Conservation (phyloP, 352 stramenopile genomes). For the Pythium pectinolyticum region DNA sequence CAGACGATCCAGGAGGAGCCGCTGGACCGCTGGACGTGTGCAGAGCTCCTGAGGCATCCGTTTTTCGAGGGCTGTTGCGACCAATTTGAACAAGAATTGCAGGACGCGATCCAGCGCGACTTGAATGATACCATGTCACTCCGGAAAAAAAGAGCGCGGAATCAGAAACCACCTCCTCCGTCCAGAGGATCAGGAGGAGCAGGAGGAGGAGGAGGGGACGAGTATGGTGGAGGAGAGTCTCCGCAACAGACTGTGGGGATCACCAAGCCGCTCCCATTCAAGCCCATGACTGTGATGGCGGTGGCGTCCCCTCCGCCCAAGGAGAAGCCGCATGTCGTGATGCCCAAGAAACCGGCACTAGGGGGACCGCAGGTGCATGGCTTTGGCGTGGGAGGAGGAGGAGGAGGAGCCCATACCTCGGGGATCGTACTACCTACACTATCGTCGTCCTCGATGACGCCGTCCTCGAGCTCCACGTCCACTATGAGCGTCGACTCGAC, state of each 20-base stretch:
- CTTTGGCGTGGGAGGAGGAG: background rate
- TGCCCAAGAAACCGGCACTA: constrained; percentile 25
- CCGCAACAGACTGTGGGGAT: background rate
- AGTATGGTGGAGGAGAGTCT: background rate
- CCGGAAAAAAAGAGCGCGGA: constrained; percentile 59
- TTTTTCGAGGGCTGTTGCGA: constrained; percentile 64
- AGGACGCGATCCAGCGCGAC: constrained; percentile 67
- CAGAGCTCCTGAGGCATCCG: constrained; percentile 69
- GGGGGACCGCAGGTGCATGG: constrained; percentile 16
- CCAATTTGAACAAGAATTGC: constrained; percentile 63
- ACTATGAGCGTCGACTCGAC: constrained; percentile 27
- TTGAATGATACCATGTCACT: constrained; percentile 58
- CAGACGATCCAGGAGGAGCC: constrained; percentile 80
- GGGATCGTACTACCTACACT: constrained; percentile 26
- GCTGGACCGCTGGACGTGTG: constrained; percentile 78
- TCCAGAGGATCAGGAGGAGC: constrained; percentile 17
- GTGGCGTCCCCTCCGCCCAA: background rate
- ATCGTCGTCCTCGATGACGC: constrained; percentile 27
- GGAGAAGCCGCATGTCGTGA: constrained; percentile 21
- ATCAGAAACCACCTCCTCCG: constrained; percentile 41
- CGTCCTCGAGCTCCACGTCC: constrained; percentile 32
- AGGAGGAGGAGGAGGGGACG: background rate
- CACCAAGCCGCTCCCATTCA: constrained; percentile 18
- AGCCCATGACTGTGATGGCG: constrained; percentile 7
- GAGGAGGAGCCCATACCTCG: background rate